Evolutionary conservation across 306 rosid genomes (phyloP), one percentile per base, ranked within the genome.

Genomic region (Senna tora): DNA sequence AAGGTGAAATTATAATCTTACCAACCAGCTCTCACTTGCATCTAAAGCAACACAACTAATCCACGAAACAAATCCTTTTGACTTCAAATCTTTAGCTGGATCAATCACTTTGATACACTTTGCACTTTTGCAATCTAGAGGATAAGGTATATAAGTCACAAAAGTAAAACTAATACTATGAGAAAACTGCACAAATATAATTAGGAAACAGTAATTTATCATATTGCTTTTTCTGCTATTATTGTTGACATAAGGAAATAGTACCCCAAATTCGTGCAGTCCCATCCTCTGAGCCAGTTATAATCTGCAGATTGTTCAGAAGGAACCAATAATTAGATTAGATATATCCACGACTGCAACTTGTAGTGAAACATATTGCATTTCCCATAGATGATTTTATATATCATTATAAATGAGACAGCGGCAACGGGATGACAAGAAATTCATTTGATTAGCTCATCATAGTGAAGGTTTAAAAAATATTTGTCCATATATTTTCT

Each of bases 281-380:
- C 70, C 98, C 94, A 70, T 93, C 97, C 87, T 93, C 98, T 6
- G 98, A 90, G 74, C 98, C 97, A 52, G 97, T 91, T 80, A 93
- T 84, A 73, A 91, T 89, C 97, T 93, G 90, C 70, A 74, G 43
- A 82, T 66, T 43, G 22, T 33, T 80, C 74, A 69, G 72, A 69
- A 36, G 46, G 45, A 77, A 57, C 64, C 28, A 36, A 59, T 19
- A 25, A 79, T 80, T 61, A 70, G 78, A 79, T 80, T 61, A 70
- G 78, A 69, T 1, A 74, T 75, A 79, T 68, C 49, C 69, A 13
- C 56, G 71, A 61, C 66, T 41, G 30, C 64, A 57, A 19, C 57
- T 41, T 60, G 38, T 46, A 34, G 64, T 11, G 32, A 17, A 34
- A 38, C 21, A 60, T 9, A 38, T 61, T 38, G 38, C 30, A 61